phyloP scores from a whole-genome alignment of 2,329 filamentous ascomycete genomes.

The Macrophomina pseudophaseolina region DNA sequence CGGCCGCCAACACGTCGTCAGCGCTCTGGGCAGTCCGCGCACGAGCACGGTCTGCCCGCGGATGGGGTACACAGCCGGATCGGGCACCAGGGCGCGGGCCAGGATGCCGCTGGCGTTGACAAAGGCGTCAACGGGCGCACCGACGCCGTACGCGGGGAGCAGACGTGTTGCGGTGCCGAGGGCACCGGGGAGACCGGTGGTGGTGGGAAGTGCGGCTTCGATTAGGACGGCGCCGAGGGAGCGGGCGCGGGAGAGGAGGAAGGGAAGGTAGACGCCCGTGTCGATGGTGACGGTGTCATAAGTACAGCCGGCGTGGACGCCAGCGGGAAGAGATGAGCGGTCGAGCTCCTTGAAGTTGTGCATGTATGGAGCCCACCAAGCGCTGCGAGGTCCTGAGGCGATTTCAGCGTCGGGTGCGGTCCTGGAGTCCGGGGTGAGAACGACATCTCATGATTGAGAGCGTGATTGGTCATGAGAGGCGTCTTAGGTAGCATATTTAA shows the following conservation, averaged over 20 bases:
- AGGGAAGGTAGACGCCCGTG: conserved; percentile 44
- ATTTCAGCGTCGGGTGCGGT: conserved; percentile 29
- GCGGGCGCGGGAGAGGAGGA: conserved; percentile 39
- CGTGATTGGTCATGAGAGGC: background rate
- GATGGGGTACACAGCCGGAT: conserved; percentile 47
- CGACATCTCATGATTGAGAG: background rate
- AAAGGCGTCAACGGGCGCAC: conserved; percentile 33
- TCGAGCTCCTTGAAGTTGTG: conserved; percentile 37
- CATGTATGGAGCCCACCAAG: conserved; percentile 50
- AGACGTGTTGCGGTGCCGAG: conserved; percentile 29
- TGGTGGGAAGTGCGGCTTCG: conserved; percentile 35
- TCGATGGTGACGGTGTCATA: conserved; percentile 47
- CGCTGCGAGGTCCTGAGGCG: conserved; percentile 27
- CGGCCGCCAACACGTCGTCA: conserved; percentile 31
- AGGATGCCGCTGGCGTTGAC: conserved; percentile 53
- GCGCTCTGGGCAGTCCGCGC: conserved; percentile 44
- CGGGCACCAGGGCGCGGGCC: conserved; percentile 44
- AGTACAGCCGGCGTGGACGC: conserved; percentile 34
- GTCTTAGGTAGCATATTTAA: background rate
- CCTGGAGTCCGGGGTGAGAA: conserved; percentile 30
- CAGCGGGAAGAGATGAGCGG: conserved; percentile 28
- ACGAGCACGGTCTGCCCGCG: conserved; percentile 55
- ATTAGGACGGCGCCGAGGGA: conserved; percentile 36
- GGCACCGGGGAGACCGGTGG: conserved; percentile 36
- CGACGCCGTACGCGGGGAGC: background rate